Conservation (phyloP, 257 asterid genomes). For the Lycium barbarum region DNA sequence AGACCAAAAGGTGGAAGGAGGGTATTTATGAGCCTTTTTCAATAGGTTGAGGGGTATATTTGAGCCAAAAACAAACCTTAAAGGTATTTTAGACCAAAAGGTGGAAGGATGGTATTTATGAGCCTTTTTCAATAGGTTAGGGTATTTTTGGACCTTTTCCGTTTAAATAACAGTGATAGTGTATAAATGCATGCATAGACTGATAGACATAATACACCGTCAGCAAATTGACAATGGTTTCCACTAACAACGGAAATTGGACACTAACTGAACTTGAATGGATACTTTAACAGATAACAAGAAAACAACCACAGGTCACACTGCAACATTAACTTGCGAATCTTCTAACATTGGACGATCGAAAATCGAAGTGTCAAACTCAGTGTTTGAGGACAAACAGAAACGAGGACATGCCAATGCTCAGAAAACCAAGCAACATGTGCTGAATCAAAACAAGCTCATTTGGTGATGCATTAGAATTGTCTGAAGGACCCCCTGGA, state of each 20-base stretch:
- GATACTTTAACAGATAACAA: not conserved
- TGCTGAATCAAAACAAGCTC: not conserved
- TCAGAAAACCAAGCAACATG: not conserved
- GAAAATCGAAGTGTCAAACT: not conserved
- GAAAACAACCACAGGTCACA: not conserved
- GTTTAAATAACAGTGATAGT: not conserved
- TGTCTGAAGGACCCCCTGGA: constrained; percentile 24
- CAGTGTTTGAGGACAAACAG: not conserved
- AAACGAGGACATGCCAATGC: constrained; percentile 9
- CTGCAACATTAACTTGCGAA: not conserved
- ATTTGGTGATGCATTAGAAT: not conserved
- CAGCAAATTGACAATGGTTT: not conserved
- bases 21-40: too few species aligned
- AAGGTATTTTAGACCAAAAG: too few species aligned
- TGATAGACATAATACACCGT: not conserved
- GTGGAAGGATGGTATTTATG: too few species aligned
- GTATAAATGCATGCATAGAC: not conserved
- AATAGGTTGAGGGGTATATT: too few species aligned
- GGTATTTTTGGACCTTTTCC: too few species aligned
- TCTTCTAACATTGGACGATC: not conserved
- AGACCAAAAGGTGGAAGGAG: too few species aligned
- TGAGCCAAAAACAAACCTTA: too few species aligned
- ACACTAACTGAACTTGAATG: not conserved
- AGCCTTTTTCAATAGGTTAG: too few species aligned
- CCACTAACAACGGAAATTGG: not conserved